These are phyloP conservation scores for Sordaria brevicollis DNA, from an alignment of 495 filamentous ascomycete species.

Conservation along the genomic window DNA sequence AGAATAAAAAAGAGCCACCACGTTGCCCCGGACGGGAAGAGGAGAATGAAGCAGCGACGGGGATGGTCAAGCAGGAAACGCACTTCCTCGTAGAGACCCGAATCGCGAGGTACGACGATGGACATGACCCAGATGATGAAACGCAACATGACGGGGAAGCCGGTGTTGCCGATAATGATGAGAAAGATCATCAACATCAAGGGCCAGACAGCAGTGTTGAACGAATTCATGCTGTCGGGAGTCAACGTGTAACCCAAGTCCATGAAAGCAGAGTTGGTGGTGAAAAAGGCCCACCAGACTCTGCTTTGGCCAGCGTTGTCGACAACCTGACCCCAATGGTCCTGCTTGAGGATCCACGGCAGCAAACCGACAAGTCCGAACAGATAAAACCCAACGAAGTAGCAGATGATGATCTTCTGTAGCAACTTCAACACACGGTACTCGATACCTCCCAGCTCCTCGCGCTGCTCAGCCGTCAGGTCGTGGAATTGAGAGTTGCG, in stretches of 20 bases:
- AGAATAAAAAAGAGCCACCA: constrained; percentile 92
- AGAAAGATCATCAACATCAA: constrained; percentile 68
- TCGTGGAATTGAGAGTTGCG: constrained; percentile 87
- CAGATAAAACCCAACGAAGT: constrained; percentile 66
- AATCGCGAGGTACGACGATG: constrained; percentile 45
- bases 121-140: constrained; percentile 75
- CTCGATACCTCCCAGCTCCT: constrained; percentile 90
- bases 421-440: constrained; percentile 85
- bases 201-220: constrained; percentile 63
- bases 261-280: constrained; percentile 74
- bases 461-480: constrained; percentile 77
- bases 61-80: constrained; percentile 89
- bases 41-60: constrained; percentile 84
- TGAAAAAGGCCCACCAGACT: constrained; percentile 90
- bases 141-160: constrained; percentile 86
- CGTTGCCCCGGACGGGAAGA: constrained; percentile 83
- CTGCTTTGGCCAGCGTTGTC: constrained; percentile 48
- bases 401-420: constrained; percentile 61
- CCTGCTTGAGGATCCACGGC: constrained; percentile 65
- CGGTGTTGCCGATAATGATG: constrained; percentile 89
- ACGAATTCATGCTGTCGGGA: constrained; percentile 85
- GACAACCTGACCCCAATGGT: constrained; percentile 51
- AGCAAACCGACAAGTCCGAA: constrained; percentile 61
- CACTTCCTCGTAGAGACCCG: constrained; percentile 74
- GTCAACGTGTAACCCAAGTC: constrained; percentile 82